Base-by-base conservation (phyloP, 208 protist species). In the Wallacemonas sp. region DNA sequence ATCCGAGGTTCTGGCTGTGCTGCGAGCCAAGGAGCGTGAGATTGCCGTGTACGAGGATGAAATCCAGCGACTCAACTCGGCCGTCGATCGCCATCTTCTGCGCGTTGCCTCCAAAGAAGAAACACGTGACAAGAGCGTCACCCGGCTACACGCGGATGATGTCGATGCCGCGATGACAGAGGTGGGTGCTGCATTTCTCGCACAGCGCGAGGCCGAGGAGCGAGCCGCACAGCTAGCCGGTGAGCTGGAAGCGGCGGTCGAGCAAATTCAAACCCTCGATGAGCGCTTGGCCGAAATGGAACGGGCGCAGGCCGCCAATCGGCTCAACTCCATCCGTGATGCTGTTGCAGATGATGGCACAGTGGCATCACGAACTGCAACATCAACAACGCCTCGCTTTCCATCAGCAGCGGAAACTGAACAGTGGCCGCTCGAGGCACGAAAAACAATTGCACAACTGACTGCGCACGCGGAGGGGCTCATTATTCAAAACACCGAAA, bases 11-110 rank as follows among this genome's bases (percentile, higher is more conserved):
- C 74, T 29, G 17, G 74, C 80, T 12, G 78, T 85, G 29, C 56
- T 90, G 48, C 73, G 82, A 17, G 81, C 79, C 6, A 95, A 95
- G 71, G 86, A 92, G 58, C 70, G 82, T 16, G 89, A 95, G 65
- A 64, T 95, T 30, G 76, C 73, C 32, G 60, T 91, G 27, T 95
- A 85, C 62, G 89, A 95, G 33, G 80, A 87, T 26, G 89, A 95
- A 54, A 82, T 95, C 17, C 44, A 70, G 49, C 78, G 83, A 24
- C 76, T 95, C 21, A 80, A 87, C 66, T 52, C 56, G 19, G 70
- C 88, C 33, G 61, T 92, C 46, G 81, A 92, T 14, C 60, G 73
- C 17, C 81, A 85, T 57, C 65, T 89, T 23, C 26, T 71, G 21
- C 73, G 80, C 38, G 65, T 73, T 36, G 74, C 72, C 29, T 39